Evolutionary conservation across 2,329 filamentous ascomycete species (phyloP).

Genomic region (Zymoseptoria pseudotritici): DNA sequence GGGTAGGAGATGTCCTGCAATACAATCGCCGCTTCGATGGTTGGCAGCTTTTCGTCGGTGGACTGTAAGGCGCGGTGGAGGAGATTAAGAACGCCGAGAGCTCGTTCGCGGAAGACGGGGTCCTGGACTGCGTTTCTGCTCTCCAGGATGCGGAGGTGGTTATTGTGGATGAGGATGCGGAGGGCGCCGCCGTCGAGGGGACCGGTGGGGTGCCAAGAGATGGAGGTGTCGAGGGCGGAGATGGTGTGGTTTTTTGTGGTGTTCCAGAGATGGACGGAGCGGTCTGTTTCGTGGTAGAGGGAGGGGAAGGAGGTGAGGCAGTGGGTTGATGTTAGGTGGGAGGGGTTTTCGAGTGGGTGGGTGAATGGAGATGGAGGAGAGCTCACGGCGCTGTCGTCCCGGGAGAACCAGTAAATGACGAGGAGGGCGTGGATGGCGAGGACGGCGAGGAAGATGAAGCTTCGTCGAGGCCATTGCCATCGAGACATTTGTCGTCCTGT

Average conservation of each 20-base stretch:
- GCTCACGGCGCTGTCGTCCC: neutral
- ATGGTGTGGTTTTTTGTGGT: slow-evolving; percentile 7
- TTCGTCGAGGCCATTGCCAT: neutral
- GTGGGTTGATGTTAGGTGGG: slow-evolving; percentile 14
- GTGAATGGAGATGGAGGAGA: neutral
- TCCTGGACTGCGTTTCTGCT: slow-evolving; percentile 8
- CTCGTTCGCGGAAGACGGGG: slow-evolving; percentile 7
- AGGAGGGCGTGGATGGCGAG: neutral
- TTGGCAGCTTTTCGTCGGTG: slow-evolving; percentile 13
- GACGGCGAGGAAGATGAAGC: neutral
- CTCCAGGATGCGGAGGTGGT: slow-evolving; percentile 16
- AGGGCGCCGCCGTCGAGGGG: slow-evolving; percentile 8
- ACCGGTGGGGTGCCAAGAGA: slow-evolving; percentile 17
- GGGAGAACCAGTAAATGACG: neutral
- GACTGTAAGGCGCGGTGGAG: slow-evolving; percentile 13
- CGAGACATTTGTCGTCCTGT: neutral
- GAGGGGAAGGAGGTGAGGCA: slow-evolving; percentile 47
- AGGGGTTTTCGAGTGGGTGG: neutral
- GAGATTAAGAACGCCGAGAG: slow-evolving; percentile 9
- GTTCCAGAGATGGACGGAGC: slow-evolving; percentile 21
- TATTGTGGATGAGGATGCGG: slow-evolving; percentile 14
- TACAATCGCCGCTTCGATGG: slow-evolving; percentile 15
- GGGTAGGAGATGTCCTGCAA: slow-evolving; percentile 11
- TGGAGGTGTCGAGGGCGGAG: slow-evolving; percentile 9
- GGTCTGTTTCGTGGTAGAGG: slow-evolving; percentile 37